Evolutionary conservation across 2,329 filamentous ascomycete genomes (phyloP).

Genomic region (Penicillium concentricum): DNA sequence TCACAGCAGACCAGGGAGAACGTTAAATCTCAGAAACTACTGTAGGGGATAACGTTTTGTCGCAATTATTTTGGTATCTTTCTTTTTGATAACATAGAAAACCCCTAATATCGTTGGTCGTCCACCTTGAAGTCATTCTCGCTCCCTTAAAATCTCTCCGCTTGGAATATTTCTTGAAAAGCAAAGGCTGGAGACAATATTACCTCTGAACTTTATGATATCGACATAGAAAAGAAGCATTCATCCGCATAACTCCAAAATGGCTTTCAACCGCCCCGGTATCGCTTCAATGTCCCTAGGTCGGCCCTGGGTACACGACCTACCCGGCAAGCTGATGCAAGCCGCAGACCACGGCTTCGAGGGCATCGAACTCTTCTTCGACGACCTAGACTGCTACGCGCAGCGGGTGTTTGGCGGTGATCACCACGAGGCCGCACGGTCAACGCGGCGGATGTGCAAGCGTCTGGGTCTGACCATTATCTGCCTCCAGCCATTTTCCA

Average conservation of each 20-base stretch:
- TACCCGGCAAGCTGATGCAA: constrained; percentile 66
- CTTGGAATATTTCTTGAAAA: neutral
- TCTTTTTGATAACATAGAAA: neutral
- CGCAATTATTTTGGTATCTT: neutral
- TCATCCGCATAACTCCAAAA: constrained; percentile 6
- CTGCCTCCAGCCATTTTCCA: constrained; percentile 72
- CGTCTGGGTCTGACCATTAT: constrained; percentile 34
- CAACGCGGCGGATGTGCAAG: constrained; percentile 52
- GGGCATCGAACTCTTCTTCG: constrained; percentile 40
- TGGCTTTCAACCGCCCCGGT: constrained; percentile 48
- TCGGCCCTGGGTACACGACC: constrained; percentile 66
- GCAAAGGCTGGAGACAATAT: neutral
- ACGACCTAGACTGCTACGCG: constrained; percentile 35
- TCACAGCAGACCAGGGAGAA: constrained; percentile 3
- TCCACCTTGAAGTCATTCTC: neutral
- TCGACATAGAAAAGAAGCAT: neutral
- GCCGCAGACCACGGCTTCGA: constrained; percentile 50
- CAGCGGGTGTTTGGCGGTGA: constrained; percentile 23
- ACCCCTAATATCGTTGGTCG: neutral
- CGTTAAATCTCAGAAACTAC: neutral
- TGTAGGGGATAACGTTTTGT: constrained; percentile 17
- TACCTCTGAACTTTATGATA: neutral
- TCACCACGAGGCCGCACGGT: constrained; percentile 26
- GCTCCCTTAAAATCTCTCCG: neutral
- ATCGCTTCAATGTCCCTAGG: constrained; percentile 79